Evolutionary conservation across 1,284 basidiomycete genomes (phyloP).

Genomic region (Mrakiaceae sp.): DNA sequence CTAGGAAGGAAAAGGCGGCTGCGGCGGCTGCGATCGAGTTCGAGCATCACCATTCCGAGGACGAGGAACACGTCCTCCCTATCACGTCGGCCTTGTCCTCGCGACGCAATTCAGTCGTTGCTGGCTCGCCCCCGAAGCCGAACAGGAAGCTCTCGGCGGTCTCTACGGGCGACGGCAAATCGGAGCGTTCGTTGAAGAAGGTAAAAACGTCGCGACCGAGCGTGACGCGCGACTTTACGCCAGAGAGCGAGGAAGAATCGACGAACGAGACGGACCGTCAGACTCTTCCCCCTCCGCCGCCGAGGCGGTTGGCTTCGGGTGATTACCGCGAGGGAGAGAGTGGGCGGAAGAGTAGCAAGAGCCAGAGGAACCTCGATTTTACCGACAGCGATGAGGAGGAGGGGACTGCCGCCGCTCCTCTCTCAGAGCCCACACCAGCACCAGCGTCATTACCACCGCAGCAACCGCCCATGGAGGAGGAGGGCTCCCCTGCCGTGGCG

Average conservation of each 20-base stretch:
- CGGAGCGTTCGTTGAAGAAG: not conserved
- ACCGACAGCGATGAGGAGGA: slow-evolving; percentile 29
- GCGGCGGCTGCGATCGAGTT: not conserved
- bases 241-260: slow-evolving; percentile 6
- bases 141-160: not conserved
- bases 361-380: slow-evolving; percentile 18
- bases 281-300: not conserved
- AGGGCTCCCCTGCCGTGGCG: too few species aligned
- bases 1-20: slow-evolving; percentile 6
- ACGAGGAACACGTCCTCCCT: not conserved
- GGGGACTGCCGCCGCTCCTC: not conserved
- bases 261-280: not conserved
- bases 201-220: not conserved
- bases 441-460: too few species aligned
- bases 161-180: not conserved
- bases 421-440: too few species aligned
- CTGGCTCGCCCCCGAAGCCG: not conserved
- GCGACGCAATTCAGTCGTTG: not conserved
- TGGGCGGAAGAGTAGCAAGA: too few species aligned
- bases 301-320: too few species aligned
- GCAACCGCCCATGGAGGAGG: too few species aligned
- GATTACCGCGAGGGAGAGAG: too few species aligned
- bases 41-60: not conserved
- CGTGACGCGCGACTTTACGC: slow-evolving; percentile 6
- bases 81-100: not conserved